Percentiles rank a stretch among this genome's conserved stretches.
These are phyloP conservation scores for Suillus ampliporus DNA, from an alignment of 768 basidiomycete species.

Conservation along the genomic window DNA sequence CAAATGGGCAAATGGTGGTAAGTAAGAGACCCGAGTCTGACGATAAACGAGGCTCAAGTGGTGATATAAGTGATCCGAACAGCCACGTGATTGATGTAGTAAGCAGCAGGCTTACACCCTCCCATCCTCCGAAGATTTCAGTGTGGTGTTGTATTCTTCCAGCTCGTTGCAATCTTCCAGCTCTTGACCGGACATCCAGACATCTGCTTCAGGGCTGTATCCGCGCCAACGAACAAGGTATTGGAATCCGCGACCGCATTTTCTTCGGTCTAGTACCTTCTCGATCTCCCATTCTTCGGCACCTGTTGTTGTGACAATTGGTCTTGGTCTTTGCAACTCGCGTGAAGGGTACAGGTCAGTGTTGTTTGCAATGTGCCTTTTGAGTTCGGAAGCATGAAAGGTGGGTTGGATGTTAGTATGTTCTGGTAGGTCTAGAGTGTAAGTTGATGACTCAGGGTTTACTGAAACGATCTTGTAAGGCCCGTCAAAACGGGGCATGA, in stretches of 20 bases:
- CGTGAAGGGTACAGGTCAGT: constrained; percentile 17
- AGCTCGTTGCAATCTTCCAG: constrained; percentile 31
- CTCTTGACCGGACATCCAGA: constrained; percentile 31
- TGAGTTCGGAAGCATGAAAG: constrained; percentile 21
- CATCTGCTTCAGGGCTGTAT: constrained; percentile 33
- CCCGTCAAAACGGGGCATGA: too few species aligned
- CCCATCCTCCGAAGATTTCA: not conserved
- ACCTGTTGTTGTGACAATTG: constrained; percentile 17
- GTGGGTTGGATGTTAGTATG: constrained; percentile 12
- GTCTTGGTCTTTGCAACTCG: constrained; percentile 12
- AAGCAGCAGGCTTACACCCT: constrained; percentile 4
- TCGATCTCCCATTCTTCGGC: constrained; percentile 22
- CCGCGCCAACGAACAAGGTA: constrained; percentile 38
- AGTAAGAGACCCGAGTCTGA: too few species aligned
- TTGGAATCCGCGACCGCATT: not conserved
- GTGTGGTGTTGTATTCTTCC: constrained; percentile 7
- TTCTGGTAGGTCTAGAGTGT: constrained; percentile 22
- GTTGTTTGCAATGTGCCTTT: constrained; percentile 16
- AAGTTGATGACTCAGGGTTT: not conserved
- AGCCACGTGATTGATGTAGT: not conserved
- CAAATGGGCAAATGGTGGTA: too few species aligned
- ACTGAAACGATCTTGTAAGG: too few species aligned
- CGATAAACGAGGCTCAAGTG: too few species aligned
- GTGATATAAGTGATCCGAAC: too few species aligned
- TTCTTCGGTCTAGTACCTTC: constrained; percentile 12